Evolutionary conservation across 352 stramenopile species (phyloP).

Genomic region (Phytophthora uliginosa): DNA sequence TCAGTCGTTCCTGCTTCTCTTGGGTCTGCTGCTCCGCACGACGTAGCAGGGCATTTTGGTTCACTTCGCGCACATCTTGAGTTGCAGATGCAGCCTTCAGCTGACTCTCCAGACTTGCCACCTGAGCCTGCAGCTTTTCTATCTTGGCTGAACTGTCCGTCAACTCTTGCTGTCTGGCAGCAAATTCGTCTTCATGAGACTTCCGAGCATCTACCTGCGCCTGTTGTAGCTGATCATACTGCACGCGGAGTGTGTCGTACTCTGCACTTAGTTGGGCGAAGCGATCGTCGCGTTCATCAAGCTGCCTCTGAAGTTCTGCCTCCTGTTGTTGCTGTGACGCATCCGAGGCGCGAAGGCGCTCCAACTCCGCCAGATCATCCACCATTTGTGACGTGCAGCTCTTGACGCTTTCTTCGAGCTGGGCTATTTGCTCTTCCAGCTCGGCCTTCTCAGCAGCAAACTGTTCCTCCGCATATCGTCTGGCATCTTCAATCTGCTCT

Average conservation of each 20-base stretch:
- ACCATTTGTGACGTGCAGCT: conserved; percentile 59
- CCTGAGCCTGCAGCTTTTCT: conserved; percentile 42
- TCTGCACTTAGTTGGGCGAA: conserved; percentile 65
- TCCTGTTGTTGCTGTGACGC: conserved; percentile 46
- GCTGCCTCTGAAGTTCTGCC: conserved; percentile 53
- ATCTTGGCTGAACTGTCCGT: conserved; percentile 28
- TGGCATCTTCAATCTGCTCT: conserved; percentile 52
- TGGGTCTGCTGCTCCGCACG: conserved; percentile 45
- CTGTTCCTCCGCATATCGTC: conserved; percentile 27
- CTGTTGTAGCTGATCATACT: conserved; percentile 46
- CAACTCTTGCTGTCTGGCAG: conserved; percentile 39
- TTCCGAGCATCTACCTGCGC: conserved; percentile 23
- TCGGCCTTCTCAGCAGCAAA: conserved; percentile 44
- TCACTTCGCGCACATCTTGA: conserved; percentile 45
- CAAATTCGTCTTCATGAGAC: conserved; percentile 32
- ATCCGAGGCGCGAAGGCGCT: conserved; percentile 53
- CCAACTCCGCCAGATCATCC: conserved; percentile 60
- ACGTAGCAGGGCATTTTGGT: conserved; percentile 48
- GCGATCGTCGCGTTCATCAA: conserved; percentile 66
- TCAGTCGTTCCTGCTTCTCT: conserved; percentile 47
- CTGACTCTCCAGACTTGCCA: conserved; percentile 30
- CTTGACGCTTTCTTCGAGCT: conserved; percentile 64
- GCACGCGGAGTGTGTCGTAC: conserved; percentile 57
- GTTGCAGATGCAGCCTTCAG: conserved; percentile 33
- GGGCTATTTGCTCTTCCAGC: conserved; percentile 60